phyloP scores from a whole-genome alignment of 2,329 filamentous ascomycete genomes.

The Aspergillus proliferans region DNA sequence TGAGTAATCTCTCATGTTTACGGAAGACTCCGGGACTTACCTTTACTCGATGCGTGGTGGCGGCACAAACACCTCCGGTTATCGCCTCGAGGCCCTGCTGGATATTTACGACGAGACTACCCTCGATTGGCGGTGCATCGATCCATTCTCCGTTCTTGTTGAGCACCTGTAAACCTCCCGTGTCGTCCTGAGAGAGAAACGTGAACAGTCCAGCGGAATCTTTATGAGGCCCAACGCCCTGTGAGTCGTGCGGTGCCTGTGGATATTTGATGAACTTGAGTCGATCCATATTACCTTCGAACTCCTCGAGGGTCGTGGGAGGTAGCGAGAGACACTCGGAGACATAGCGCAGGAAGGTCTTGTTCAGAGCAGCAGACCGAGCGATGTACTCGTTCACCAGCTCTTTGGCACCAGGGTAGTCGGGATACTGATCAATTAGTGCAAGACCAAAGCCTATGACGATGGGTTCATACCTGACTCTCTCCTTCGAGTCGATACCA shows the following conservation, averaged over 20 bases:
- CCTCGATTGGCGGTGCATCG: slow-evolving; percentile 37
- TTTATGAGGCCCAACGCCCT: slow-evolving; percentile 55
- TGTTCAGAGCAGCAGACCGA: slow-evolving; percentile 43
- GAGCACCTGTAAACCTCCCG: slow-evolving; percentile 43
- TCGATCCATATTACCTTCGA: slow-evolving; percentile 44
- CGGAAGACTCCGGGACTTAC: slow-evolving; percentile 11
- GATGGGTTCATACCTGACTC: slow-evolving; percentile 17
- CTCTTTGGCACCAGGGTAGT: slow-evolving; percentile 14
- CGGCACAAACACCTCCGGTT: slow-evolving; percentile 49
- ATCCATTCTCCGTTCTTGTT: slow-evolving; percentile 43
- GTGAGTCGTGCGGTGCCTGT: slow-evolving; percentile 31
- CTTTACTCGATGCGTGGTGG: slow-evolving; percentile 32
- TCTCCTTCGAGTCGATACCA: slow-evolving; percentile 32
- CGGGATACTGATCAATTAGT: slow-evolving; percentile 19
- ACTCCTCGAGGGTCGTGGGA: slow-evolving; percentile 44
- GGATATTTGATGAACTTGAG: slow-evolving; percentile 55
- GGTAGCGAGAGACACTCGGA: slow-evolving; percentile 50
- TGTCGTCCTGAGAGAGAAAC: slow-evolving; percentile 37
- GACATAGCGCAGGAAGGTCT: slow-evolving; percentile 49
- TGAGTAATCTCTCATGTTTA: too few relatives aligned
- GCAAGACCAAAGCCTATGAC: background rate
- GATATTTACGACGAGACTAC: slow-evolving; percentile 44
- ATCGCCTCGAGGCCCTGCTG: slow-evolving; percentile 52
- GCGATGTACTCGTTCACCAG: slow-evolving; percentile 47
- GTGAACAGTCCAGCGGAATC: slow-evolving; percentile 46